Evolutionary conservation across 441 rosid genomes (phyloP).

Genomic region (Gossypium schwendimanii): DNA sequence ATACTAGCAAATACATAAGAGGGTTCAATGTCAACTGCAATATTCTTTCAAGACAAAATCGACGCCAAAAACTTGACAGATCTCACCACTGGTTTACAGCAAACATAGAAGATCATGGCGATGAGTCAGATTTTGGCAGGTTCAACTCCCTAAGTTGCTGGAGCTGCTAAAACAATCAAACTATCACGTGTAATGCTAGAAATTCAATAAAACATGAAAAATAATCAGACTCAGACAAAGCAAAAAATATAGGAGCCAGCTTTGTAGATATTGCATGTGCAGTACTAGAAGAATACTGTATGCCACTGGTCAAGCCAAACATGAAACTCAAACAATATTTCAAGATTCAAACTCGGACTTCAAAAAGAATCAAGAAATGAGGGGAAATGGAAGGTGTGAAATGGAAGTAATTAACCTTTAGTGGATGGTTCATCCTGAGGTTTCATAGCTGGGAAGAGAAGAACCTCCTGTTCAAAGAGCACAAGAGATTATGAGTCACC

Average conservation of each 20-base stretch:
- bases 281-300: background rate
- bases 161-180: background rate
- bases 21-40: background rate
- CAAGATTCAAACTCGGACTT: background rate
- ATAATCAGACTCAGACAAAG: background rate
- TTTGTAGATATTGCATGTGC: background rate
- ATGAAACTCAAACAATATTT: background rate
- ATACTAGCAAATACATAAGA: background rate
- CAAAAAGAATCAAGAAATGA: background rate
- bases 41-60: background rate
- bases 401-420: conserved; percentile 38
- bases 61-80: background rate
- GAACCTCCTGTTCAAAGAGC: conserved; percentile 47
- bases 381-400: background rate
- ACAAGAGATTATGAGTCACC: background rate
- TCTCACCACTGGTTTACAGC: background rate
- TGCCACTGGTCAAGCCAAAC: background rate
- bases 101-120: background rate
- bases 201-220: no score
- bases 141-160: conserved; percentile 1
- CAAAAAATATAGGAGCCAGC: background rate
- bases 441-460: conserved; percentile 67
- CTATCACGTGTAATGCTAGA: no score
- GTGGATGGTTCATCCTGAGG: conserved; percentile 65
- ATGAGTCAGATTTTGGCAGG: background rate